These are phyloP conservation scores for Exidia glandulosa DNA, from an alignment of 768 basidiomycete species.

Conservation along the genomic window DNA sequence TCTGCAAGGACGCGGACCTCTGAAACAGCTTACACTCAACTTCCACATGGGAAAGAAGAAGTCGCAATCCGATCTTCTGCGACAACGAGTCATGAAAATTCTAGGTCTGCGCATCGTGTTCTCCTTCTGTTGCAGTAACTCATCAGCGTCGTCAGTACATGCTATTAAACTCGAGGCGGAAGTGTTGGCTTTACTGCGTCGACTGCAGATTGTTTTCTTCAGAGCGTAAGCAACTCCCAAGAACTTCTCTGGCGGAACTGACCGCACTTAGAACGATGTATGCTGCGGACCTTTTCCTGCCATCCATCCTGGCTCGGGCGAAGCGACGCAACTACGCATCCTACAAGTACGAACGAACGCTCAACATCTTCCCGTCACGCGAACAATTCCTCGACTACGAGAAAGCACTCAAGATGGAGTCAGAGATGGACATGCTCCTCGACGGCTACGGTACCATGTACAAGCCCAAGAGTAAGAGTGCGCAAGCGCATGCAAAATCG, in stretches of 20 bases:
- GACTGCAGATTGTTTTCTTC: constrained; percentile 70
- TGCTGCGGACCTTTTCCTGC: constrained; percentile 34
- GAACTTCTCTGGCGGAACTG: neutral
- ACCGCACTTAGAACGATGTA: constrained; percentile 26
- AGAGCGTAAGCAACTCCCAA: constrained; percentile 33
- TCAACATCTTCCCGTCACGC: constrained; percentile 60
- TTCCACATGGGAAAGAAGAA: neutral
- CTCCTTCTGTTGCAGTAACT: neutral
- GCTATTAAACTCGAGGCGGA: constrained; percentile 51
- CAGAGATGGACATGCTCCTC: constrained; percentile 40
- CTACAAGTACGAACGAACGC: constrained; percentile 49
- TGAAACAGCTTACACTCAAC: neutral
- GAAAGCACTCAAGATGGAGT: constrained; percentile 58
- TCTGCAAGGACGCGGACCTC: neutral
- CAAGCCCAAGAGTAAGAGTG: constrained; percentile 18
- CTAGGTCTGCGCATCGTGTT: constrained; percentile 14
- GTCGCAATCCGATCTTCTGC: constrained; percentile 16
- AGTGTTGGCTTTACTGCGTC: constrained; percentile 49
- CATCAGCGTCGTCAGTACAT: constrained; percentile 31
- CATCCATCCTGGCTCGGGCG: constrained; percentile 67
- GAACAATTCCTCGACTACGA: constrained; percentile 69
- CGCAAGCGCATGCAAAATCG: constrained; percentile 2
- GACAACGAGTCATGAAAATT: constrained; percentile 18
- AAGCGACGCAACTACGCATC: constrained; percentile 66
- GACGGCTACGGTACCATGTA: constrained; percentile 17